Evolutionary conservation across 495 filamentous ascomycete genomes (phyloP).

Genomic region (Thozetella sp.): DNA sequence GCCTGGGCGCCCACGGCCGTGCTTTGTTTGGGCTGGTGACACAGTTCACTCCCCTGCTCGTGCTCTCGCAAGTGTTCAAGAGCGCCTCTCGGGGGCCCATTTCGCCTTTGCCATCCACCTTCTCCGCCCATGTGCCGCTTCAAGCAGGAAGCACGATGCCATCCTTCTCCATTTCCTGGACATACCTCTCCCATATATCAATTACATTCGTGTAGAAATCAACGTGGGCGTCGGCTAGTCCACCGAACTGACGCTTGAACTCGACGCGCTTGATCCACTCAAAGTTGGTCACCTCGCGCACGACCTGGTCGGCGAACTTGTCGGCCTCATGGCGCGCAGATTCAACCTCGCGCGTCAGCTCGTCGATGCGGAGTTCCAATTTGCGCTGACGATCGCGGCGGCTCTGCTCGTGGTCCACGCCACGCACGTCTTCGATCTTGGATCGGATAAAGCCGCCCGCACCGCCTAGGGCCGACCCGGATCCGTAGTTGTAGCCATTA

Average conservation of each 20-base stretch:
- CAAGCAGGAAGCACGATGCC: conserved; percentile 35
- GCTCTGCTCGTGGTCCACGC: conserved; percentile 92
- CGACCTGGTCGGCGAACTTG: conserved; percentile 91
- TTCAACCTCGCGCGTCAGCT: conserved; percentile 86
- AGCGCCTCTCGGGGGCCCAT: too few relatives aligned
- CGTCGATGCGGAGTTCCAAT: conserved; percentile 87
- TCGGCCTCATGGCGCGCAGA: conserved; percentile 79
- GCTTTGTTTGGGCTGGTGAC: too few relatives aligned
- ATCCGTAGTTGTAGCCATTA: conserved; percentile 60
- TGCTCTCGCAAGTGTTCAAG: too few relatives aligned
- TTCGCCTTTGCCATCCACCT: too few relatives aligned
- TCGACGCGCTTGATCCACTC: conserved; percentile 94
- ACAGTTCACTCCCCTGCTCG: too few relatives aligned
- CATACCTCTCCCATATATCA: conserved; percentile 87
- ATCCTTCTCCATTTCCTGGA: conserved; percentile 83
- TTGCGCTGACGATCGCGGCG: conserved; percentile 85
- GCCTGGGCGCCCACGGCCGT: too few relatives aligned
- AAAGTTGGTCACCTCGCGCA: conserved; percentile 90
- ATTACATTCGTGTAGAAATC: conserved; percentile 81
- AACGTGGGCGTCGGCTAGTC: conserved; percentile 82
- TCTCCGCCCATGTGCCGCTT: too few relatives aligned
- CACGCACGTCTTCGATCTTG: conserved; percentile 96
- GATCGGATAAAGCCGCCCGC: conserved; percentile 89
- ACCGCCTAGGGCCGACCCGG: conserved; percentile 54
- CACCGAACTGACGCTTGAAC: conserved; percentile 84